Evolutionary conservation across 2,329 filamentous ascomycete species (phyloP).

Genomic region (Neophaeococcomyces mojaviensis): DNA sequence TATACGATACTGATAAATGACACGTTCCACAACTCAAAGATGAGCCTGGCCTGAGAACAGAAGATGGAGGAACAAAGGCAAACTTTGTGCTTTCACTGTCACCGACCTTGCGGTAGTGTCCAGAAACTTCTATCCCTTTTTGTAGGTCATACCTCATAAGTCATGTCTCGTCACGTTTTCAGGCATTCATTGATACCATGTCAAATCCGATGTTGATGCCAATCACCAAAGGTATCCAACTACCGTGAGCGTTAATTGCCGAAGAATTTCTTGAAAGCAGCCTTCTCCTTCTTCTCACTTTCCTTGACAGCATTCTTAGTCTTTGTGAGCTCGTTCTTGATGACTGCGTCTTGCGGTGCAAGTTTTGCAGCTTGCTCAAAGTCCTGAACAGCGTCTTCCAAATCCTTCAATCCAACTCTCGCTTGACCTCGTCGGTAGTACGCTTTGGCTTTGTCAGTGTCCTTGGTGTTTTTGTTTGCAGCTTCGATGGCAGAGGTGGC

Average conservation of each 20-base stretch:
- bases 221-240: no score
- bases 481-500: constrained; percentile 67
- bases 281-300: constrained; percentile 79
- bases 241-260: not conserved
- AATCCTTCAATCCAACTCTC: constrained; percentile 68
- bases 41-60: no score
- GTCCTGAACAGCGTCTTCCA: constrained; percentile 69
- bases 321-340: constrained; percentile 65
- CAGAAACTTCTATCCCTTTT: no score
- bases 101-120: no score
- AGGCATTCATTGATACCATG: no score
- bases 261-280: constrained; percentile 88
- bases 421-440: constrained; percentile 76
- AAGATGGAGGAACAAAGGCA: no score
- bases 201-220: no score
- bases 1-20: no score
- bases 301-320: constrained; percentile 71
- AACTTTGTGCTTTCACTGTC: no score
- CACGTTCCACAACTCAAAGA: no score
- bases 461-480: constrained; percentile 54
- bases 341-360: constrained; percentile 65
- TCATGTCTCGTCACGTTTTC: no score
- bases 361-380: constrained; percentile 69
- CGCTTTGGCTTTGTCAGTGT: constrained; percentile 78
- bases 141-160: no score